A percentile compares a stretch with the other conserved stretches of the same genome.
Evolutionary conservation across 148 eudicot genomes (phyloP).

Genomic region (Fagopyrum esculentum): DNA sequence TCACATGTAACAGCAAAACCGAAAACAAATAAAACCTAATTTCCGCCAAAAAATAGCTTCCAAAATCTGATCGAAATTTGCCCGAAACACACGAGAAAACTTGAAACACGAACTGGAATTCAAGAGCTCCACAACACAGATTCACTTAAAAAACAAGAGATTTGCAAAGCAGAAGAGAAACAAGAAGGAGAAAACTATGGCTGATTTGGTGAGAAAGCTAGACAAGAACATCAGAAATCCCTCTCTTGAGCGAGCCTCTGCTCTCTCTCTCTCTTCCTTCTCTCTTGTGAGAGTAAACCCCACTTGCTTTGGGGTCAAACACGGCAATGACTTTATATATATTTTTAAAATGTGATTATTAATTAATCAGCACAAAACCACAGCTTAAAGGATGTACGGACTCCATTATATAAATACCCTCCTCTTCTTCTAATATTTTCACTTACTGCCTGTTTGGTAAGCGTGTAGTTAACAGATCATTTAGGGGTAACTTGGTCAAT

Average conservation of each 20-base stretch:
- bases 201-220: constrained; percentile 6
- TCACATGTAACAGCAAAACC: neutral
- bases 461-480: neutral
- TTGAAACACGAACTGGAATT: neutral
- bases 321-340: constrained; percentile 65
- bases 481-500: neutral
- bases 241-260: neutral
- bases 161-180: neutral
- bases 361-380: neutral
- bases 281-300: constrained; percentile 8
- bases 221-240: constrained; percentile 14
- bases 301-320: constrained; percentile 56
- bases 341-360: constrained; percentile 4
- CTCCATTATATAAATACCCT: neutral
- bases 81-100: neutral
- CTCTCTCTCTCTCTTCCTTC: constrained; percentile 13
- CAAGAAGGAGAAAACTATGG: constrained; percentile 10
- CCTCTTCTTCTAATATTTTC: neutral
- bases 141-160: neutral
- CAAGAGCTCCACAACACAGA: neutral
- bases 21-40: constrained; percentile 6
- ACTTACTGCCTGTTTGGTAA: neutral
- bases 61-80: constrained; percentile 2
- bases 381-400: neutral
- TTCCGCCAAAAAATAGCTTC: neutral